Evolutionary conservation across 2,329 filamentous ascomycete species (phyloP), one percentile per base, ranked within the genome.

Genomic region (Xylariaceae sp.): DNA sequence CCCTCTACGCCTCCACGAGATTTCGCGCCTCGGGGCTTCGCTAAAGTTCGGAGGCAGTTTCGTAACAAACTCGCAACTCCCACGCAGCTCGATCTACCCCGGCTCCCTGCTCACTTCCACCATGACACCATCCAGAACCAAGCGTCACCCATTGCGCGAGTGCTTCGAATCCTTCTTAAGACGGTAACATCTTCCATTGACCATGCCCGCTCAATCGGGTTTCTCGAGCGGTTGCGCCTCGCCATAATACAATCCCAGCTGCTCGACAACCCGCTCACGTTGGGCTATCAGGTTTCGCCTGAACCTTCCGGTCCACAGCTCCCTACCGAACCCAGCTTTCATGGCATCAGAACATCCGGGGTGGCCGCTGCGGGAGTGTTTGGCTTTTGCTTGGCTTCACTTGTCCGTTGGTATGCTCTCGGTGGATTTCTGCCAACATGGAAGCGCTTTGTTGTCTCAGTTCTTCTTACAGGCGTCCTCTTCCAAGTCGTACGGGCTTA

Each of bases 101-200:
- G 44, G 15, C 21, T 55, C 9, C 50, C 48, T 31, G 40, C 50
- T n/a, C 47, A 49, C 38, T 38, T 53, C 40, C 50, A 46, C 32
- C 30, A 54, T n/a, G 48, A 55, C 33, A 43, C 52, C 5, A 38
- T 57, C 31, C 55, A 55, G 18, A 50, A 38, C 32, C 52, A 54
- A 43, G 50, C 50, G 29, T 55, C 53, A 26, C 53, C 56, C n/a
- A 26, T 56, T 12, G 12, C 56, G 35, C 50, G 54, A 12, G 30
- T 52, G 18, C 14, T 57, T 11, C 51, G 50, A 34, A 32, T 56
- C 17, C 29, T 56, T 14, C 32, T 58, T n/a, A 53, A 55, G 38
- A 55, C 55, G 27, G 54, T 60, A 11, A 58, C 54, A 27, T 57
- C 55, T n/a, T 58, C 55, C 4, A 59, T 60, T 40, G 56, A 59